These are phyloP conservation scores for Microbotryum violaceum DNA, from an alignment of 1,284 basidiomycete genomes.

Conservation along the genomic window DNA sequence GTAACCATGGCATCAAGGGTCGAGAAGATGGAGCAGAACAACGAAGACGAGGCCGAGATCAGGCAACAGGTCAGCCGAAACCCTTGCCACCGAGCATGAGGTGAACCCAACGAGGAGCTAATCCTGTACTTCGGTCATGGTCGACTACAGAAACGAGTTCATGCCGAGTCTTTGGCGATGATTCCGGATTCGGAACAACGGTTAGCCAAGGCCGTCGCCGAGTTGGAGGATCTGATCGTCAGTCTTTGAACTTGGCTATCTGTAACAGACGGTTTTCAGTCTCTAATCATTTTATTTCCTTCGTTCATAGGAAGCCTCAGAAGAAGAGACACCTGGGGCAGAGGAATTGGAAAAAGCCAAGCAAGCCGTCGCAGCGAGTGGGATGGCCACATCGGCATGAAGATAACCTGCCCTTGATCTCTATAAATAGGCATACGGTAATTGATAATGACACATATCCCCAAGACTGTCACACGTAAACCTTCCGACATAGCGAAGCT, in stretches of 20 bases:
- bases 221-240: constrained; percentile 28
- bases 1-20: background rate
- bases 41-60: constrained; percentile 28
- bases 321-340: constrained; percentile 10
- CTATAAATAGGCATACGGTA: no score
- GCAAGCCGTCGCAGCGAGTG: constrained; percentile 5
- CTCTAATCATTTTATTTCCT: background rate
- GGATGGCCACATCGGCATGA: background rate
- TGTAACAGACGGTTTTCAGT: background rate
- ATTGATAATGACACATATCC: no score
- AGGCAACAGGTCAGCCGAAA: constrained; percentile 18
- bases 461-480: no score
- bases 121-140: no score
- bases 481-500: no score
- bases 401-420: no score
- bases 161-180: constrained; percentile 26
- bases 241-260: background rate
- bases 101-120: no score
- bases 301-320: constrained; percentile 8
- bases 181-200: constrained; percentile 31
- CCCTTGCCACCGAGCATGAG: no score
- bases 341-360: constrained; percentile 17
- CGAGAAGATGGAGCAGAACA: constrained; percentile 17
- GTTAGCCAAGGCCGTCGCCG: constrained; percentile 22
- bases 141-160: constrained; percentile 15